Evolutionary conservation across 106 monocot species (phyloP), one percentile per base, ranked within the genome.

Genomic region (Allium sativum): DNA sequence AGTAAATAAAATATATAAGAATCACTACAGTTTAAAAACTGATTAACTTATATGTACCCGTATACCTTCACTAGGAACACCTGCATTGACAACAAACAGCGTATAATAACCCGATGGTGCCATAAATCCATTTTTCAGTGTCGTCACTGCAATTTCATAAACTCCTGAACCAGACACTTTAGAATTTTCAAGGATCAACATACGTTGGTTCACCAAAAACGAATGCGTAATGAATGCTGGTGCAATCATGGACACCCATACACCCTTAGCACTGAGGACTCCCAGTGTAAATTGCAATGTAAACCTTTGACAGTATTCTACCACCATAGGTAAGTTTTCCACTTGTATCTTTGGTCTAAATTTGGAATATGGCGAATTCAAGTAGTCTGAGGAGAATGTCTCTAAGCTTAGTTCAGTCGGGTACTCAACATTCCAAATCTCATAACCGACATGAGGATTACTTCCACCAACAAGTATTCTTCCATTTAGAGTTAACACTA

Each of bases 361-460:
- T 7, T 20, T 13, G 1, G 66, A 51, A 13, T 53, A 41, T 18
- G 47, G 66, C 3, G 60, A 10, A 53, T 19, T 22, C 12, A 93
- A 67, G 68, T 88, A 84, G 6, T 78, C 73, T 45, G 88, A 88
- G n/a, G 79, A 80, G 79, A 79, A 93, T 2, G 93, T 72, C 57
- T 93, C 88, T 52, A 88, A 52, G 67, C 93, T 93, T 42, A 88
- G 77, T 2, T 93, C 88, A 14, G 93, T 93, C 42, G 87, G 93
- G 77, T 61, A 88, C 62, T 62, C 15, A 17, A 79, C 77, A 13
- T 71, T 71, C 13, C 64, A 21, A 75, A 93, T 88, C 21, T 75
- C 75, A 61, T 93, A 93, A 65, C 70, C 53, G 4, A 52, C 48
- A 62, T 92, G 92, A 19, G 92, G 92, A 62, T 92, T 92, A 59